Base-by-base conservation (phyloP, 2,329 filamentous ascomycete genomes). In the Curvularia spicifera region DNA sequence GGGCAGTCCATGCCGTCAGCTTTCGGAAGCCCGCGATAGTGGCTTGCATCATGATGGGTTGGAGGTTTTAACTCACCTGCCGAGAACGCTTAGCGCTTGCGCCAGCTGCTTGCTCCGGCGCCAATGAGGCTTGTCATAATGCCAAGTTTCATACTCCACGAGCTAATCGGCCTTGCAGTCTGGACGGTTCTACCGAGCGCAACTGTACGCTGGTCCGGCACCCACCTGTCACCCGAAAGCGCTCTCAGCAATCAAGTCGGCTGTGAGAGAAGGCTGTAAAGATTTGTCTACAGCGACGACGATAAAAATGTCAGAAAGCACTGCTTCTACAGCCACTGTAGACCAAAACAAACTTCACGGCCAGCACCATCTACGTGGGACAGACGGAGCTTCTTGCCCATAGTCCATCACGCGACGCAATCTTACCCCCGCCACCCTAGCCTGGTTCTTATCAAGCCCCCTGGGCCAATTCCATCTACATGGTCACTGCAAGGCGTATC, bases 361-460 rank as follows among this genome's bases (percentile, higher is more conserved):
- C 42, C 10, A 33, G 39, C 22, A 52, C 33, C 49, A 60, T 69
- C 65, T 69, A 69, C 66, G 64, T 60, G 47, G 45, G 51, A 51
- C 57, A 51, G 51, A 56, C 59, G 54, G 63, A 64, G 63, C 56
- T 61, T 59, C 57, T 50, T 56, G 51, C 49, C 51, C 51, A 51
- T 53, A 53, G 55, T 49, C 48, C 51, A 58, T 52, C 53, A 54
- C 53, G 56, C 50, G 40, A 60, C 50, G 22, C 57, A 51, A 46
- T 49, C 50, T 29, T 59, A 51, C 57, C 59, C 60, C 57, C 13
- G n/a, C 39, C 39, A 47, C 49, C 42, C 56, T 59, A 53, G 57
- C 56, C 31, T 53, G 63, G 55, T 56, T 61, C 66, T 69, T 72
- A 71, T 71, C 70, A 66, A 51, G 50, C 40, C 57, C 61, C 47